Conservation (phyloP, 768 basidiomycete genomes). For the Kwoniella dendrophila region DNA sequence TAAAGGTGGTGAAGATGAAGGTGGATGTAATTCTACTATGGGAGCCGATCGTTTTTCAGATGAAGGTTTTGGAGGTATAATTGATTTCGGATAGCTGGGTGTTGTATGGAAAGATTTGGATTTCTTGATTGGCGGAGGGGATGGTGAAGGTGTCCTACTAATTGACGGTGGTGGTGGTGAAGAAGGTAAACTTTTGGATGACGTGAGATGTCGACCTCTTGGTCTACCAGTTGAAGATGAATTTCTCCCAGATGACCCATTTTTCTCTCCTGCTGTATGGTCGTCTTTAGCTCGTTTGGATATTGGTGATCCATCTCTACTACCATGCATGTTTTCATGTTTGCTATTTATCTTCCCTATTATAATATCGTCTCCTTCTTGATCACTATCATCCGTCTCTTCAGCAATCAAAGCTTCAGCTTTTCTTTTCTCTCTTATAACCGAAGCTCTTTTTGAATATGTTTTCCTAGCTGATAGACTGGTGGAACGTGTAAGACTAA, state of each 20-base stretch:
- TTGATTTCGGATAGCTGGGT: not conserved
- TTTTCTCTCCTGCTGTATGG: not conserved
- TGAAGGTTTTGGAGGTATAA: not conserved
- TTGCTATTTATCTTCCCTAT: conserved; percentile 1
- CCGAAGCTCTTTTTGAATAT: conserved; percentile 19
- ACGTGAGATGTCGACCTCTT: not conserved
- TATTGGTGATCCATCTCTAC: conserved; percentile 10
- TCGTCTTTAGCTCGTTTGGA: conserved; percentile 1
- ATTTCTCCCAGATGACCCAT: not conserved
- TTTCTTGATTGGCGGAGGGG: conserved; percentile 22
- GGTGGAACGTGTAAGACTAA: conserved; percentile 1
- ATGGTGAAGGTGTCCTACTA: conserved; percentile 13
- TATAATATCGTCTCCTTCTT: not conserved
- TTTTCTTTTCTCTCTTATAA: conserved; percentile 19
- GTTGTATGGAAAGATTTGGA: not conserved
- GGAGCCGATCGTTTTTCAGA: conserved; percentile 2
- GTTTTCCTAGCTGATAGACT: conserved; percentile 9
- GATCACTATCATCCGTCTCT: conserved; percentile 7
- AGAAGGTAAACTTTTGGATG: not conserved
- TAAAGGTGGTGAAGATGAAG: conserved; percentile 16
- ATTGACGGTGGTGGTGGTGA: not conserved
- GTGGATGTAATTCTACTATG: conserved; percentile 6
- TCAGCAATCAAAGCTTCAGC: conserved; percentile 16
- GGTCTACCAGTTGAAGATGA: not conserved
- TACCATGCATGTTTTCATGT: too few species aligned